phyloP scores from a whole-genome alignment of 1,139 yeast genomes.

The Lodderomyces parapsilosis region DNA sequence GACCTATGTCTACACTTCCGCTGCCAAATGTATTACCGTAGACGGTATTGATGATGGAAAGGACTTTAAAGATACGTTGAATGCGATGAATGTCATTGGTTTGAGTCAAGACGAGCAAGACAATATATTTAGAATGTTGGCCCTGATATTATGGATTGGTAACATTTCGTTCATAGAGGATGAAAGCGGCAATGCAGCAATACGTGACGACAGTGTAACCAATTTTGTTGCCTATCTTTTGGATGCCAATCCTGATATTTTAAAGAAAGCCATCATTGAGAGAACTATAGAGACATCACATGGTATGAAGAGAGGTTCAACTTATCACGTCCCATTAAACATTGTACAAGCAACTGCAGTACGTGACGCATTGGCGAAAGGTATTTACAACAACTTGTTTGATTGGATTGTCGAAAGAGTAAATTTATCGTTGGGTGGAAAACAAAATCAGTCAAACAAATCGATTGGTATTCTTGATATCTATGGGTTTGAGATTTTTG shows the following conservation, averaged over 20 bases:
- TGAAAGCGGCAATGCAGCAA: slow-evolving; percentile 79
- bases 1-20: slow-evolving; percentile 84
- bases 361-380: slow-evolving; percentile 93
- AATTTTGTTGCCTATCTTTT: slow-evolving; percentile 90
- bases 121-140: slow-evolving; percentile 78
- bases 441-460: slow-evolving; percentile 50
- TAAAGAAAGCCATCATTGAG: slow-evolving; percentile 70
- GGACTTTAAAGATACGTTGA: slow-evolving; percentile 77
- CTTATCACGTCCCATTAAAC: slow-evolving; percentile 92
- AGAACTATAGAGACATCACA: slow-evolving; percentile 88
- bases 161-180: slow-evolving; percentile 84
- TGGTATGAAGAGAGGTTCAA: slow-evolving; percentile 85
- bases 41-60: slow-evolving; percentile 80
- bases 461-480: slow-evolving; percentile 92
- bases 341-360: slow-evolving; percentile 92
- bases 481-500: slow-evolving; percentile 97
- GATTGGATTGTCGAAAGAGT: slow-evolving; percentile 98
- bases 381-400: slow-evolving; percentile 85
- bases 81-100: slow-evolving; percentile 89
- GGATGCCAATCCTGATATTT: slow-evolving; percentile 69
- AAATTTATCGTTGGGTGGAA: slow-evolving; percentile 57
- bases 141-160: slow-evolving; percentile 93
- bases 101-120: slow-evolving; percentile 81
- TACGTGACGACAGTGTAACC: slow-evolving; percentile 84
- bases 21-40: slow-evolving; percentile 81